Evolutionary conservation across 441 rosid species (phyloP).

Genomic region (Isatis lusitanica): DNA sequence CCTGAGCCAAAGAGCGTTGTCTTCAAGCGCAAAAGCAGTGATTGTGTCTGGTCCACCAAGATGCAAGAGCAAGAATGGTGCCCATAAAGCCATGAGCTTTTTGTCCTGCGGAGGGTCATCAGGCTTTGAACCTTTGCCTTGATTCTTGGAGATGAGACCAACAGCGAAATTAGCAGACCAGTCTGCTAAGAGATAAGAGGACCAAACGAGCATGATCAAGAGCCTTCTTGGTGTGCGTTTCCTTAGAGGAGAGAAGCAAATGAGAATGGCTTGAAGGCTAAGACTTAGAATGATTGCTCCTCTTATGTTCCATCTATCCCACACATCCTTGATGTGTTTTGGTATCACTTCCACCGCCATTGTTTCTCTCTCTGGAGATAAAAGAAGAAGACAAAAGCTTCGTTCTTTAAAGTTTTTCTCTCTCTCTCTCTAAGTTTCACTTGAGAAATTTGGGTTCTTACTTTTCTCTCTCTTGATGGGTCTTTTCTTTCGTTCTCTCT

Average conservation of each 20-base stretch:
- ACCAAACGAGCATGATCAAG: constrained; percentile 41
- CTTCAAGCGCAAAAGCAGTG: constrained; percentile 63
- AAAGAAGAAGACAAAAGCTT: not conserved
- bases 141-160: constrained; percentile 49
- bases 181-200: constrained; percentile 47
- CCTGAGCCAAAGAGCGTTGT: constrained; percentile 60
- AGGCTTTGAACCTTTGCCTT: constrained; percentile 2
- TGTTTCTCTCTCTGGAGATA: not conserved
- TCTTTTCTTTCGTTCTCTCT: not conserved
- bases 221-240: constrained; percentile 40
- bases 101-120: constrained; percentile 19
- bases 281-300: constrained; percentile 47
- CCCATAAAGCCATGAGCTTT: constrained; percentile 58
- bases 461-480: not conserved
- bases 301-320: constrained; percentile 52
- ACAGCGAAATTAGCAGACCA: constrained; percentile 51
- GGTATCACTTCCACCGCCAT: constrained; percentile 37
- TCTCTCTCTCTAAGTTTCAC: not conserved
- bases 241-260: constrained; percentile 43
- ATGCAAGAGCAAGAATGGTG: constrained; percentile 61
- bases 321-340: not conserved
- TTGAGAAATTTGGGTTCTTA: not conserved
- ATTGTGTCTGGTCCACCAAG: constrained; percentile 76
- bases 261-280: constrained; percentile 42
- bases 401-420: not conserved